Evolutionary conservation across 305 asterid genomes (phyloP).

Genomic region (Euphrasia arctica): DNA sequence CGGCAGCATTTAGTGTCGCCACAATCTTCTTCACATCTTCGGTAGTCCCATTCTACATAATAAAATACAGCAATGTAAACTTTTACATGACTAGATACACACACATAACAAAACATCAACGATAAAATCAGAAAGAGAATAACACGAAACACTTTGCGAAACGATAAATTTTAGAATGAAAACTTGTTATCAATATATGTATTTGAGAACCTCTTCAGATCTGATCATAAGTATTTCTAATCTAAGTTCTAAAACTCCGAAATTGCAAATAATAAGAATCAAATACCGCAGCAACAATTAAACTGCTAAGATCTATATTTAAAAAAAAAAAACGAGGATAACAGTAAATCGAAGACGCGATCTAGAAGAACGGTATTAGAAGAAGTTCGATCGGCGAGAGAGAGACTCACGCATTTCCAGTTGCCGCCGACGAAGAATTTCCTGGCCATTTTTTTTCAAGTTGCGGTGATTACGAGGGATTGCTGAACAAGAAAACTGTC

Average conservation of each 20-base stretch:
- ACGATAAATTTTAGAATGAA: too few relatives aligned
- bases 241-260: not conserved
- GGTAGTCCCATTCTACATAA: slow-evolving; percentile 75
- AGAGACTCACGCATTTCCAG: slow-evolving; percentile 96
- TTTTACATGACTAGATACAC: not conserved
- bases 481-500: slow-evolving; percentile 27
- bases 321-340: not conserved
- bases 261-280: not conserved
- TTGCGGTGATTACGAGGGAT: slow-evolving; percentile 39
- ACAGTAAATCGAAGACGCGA: slow-evolving; percentile 26
- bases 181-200: not conserved
- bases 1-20: slow-evolving; percentile 65
- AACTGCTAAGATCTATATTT: not conserved
- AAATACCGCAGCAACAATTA: not conserved
- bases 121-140: not conserved
- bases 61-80: not conserved
- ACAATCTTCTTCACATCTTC: slow-evolving; percentile 94
- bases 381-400: slow-evolving; percentile 13
- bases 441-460: slow-evolving; percentile 50
- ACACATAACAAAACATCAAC: not conserved
- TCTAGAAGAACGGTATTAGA: not conserved
- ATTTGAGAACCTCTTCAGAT: slow-evolving; percentile 16
- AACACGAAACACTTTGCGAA: not conserved
- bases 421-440: slow-evolving; percentile 98
- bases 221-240: slow-evolving; percentile 13